Conservation (phyloP, 257 asterid species). For the Leonotis leonurus region DNA sequence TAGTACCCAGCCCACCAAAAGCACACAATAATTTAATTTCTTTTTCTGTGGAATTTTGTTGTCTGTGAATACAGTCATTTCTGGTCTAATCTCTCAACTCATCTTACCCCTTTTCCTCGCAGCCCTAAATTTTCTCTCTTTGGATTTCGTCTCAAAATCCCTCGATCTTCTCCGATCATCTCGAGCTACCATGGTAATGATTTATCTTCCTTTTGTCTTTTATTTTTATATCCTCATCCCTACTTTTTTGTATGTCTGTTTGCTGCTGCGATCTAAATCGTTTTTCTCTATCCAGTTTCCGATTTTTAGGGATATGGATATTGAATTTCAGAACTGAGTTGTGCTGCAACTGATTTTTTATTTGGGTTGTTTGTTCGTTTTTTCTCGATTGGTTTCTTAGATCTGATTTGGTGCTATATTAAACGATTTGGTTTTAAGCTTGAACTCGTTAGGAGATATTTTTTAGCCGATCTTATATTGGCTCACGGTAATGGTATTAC, state of each 20-base stretch:
- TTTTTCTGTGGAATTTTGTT: neutral
- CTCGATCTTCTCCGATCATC: constrained; percentile 29
- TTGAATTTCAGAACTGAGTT: neutral
- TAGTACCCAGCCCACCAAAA: neutral
- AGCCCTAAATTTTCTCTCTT: constrained; percentile 22
- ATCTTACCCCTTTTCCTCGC: neutral
- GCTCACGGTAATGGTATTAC: neutral
- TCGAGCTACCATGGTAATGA: constrained; percentile 31
- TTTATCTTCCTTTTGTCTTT: neutral
- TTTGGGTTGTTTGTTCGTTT: neutral
- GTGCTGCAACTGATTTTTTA: constrained; percentile 12
- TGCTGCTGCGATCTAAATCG: neutral
- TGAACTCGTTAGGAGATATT: neutral
- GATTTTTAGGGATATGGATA: neutral
- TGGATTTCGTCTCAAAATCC: constrained; percentile 1
- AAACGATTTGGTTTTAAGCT: neutral
- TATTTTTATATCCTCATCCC: neutral
- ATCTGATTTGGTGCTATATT: constrained; percentile 13
- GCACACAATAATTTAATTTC: neutral
- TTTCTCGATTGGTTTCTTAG: constrained; percentile 2
- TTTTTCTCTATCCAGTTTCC: neutral
- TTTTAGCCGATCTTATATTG: constrained; percentile 7
- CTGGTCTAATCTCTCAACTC: constrained; percentile 17
- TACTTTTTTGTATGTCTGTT: neutral
- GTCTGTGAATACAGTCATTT: constrained; percentile 10